Evolutionary conservation across 441 rosid genomes (phyloP), one percentile per base, ranked within the genome.

Genomic region (Populus hybrid): DNA sequence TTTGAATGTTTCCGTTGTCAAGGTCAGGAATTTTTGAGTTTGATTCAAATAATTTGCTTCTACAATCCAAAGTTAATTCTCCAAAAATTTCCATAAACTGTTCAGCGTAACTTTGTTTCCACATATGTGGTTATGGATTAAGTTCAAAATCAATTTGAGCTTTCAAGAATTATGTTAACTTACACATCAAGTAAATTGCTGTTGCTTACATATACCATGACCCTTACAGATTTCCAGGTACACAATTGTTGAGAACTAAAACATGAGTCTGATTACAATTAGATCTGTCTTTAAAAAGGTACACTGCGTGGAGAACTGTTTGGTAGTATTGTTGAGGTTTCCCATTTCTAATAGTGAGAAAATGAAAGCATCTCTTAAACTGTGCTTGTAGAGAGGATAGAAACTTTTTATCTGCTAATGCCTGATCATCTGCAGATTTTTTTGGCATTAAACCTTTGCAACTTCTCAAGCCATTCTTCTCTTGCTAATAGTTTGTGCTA

Each of bases 1-100:
- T 87, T 89, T 95, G 79, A 88, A 95, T 83, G 97, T 92, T 70
- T 80, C 98, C 63, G 95, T 94, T 42, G 98, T 94, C 30, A 90
- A 92, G 97, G 99, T 94, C 42, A 73, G 86, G 77, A 74, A 67
- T 23, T 24, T 50, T 70, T 70, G n/a, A 4, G 5, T 50, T 34
- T 66, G 32, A 63, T 50, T 65, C 16, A 3, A 26, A 23, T n/a
- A 7, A 34, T 7, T 74, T 10, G 7, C n/a, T 72, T 70, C 4
- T 12, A 59, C 67, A 21, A 14, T 70, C 36, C 5, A 57, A 36
- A 36, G 38, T 23, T 26, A 38, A 53, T 63, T 75, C 50, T 16
- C 34, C 8, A 57, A 9, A 32, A 59, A 61, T 40, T 63, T 74
- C 26, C 73, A 73, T 4, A 46, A 46, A 46, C 12, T 46, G 57